Conservation (phyloP, 169 alveolate species). For the Cryptosporidium andersoni region DNA sequence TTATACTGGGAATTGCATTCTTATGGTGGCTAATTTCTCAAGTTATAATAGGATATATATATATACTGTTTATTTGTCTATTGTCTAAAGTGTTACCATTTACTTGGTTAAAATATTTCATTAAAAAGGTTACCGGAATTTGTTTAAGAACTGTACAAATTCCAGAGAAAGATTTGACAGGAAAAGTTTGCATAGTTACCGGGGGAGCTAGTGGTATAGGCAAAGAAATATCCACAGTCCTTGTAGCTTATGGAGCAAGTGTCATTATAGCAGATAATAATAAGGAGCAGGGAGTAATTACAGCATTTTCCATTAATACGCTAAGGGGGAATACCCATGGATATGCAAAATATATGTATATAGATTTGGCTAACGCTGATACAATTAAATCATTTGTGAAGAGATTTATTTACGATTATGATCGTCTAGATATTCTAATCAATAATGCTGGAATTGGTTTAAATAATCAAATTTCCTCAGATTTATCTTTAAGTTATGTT, state of each 20-base stretch:
- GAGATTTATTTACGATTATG: slow-evolving; percentile 53
- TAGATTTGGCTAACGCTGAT: slow-evolving; percentile 14
- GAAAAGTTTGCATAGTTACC: slow-evolving; percentile 57
- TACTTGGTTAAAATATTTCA: neutral
- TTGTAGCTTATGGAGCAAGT: slow-evolving; percentile 55
- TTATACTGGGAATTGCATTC: no score
- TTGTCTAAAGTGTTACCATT: neutral
- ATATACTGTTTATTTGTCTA: no score
- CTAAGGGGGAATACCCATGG: slow-evolving; percentile 1
- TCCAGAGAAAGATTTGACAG: slow-evolving; percentile 25
- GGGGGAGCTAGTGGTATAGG: slow-evolving; percentile 70
- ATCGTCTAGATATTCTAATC: slow-evolving; percentile 38
- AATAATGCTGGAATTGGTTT: slow-evolving; percentile 64
- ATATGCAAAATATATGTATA: slow-evolving; percentile 48
- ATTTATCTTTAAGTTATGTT: neutral
- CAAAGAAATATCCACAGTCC: slow-evolving; percentile 13
- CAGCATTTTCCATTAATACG: slow-evolving; percentile 58
- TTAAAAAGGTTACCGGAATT: neutral
- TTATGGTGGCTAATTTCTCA: no score
- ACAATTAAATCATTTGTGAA: slow-evolving; percentile 41
- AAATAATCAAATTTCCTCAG: neutral
- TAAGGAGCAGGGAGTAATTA: slow-evolving; percentile 34
- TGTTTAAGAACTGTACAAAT: neutral
- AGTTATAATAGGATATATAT: no score
- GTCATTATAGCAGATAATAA: slow-evolving; percentile 56